These are phyloP conservation scores for Podochytrium sp. DNA, from an alignment of 192 early-diverging fungal genomes.

Conservation along the genomic window DNA sequence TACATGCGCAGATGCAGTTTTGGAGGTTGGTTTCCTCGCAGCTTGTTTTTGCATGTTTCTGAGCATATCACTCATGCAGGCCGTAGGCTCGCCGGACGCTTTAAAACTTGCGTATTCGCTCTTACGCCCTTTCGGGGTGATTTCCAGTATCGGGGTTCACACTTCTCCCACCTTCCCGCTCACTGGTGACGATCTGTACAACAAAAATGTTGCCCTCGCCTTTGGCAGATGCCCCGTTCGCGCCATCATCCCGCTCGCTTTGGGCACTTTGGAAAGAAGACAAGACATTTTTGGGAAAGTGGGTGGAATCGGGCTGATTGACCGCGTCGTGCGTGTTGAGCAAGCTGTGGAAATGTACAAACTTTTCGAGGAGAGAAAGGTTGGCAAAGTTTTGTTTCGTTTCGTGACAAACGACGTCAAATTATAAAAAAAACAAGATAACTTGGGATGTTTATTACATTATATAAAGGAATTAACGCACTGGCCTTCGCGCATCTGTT, in stretches of 20 bases:
- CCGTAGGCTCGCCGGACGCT: constrained; percentile 49
- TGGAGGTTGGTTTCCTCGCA: background rate
- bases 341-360: constrained; percentile 52
- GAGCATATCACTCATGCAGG: background rate
- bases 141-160: constrained; percentile 61
- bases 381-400: constrained; percentile 48
- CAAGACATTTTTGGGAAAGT: constrained; percentile 47
- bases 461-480: too few relatives aligned
- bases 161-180: constrained; percentile 55
- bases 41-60: background rate
- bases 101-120: constrained; percentile 48
- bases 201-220: constrained; percentile 59
- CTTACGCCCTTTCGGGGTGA: constrained; percentile 53
- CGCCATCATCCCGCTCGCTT: constrained; percentile 46
- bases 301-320: constrained; percentile 29
- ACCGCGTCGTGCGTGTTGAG: constrained; percentile 45
- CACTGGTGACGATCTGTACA: constrained; percentile 53
- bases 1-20: constrained; percentile 7
- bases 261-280: constrained; percentile 32
- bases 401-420: too few relatives aligned
- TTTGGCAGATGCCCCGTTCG: constrained; percentile 57
- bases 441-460: too few relatives aligned
- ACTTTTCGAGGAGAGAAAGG: constrained; percentile 46
- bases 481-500: too few relatives aligned
- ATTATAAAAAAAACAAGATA: too few relatives aligned